Base-by-base conservation (phyloP, 164 flowering plant species). In the Vitis rupestris region DNA sequence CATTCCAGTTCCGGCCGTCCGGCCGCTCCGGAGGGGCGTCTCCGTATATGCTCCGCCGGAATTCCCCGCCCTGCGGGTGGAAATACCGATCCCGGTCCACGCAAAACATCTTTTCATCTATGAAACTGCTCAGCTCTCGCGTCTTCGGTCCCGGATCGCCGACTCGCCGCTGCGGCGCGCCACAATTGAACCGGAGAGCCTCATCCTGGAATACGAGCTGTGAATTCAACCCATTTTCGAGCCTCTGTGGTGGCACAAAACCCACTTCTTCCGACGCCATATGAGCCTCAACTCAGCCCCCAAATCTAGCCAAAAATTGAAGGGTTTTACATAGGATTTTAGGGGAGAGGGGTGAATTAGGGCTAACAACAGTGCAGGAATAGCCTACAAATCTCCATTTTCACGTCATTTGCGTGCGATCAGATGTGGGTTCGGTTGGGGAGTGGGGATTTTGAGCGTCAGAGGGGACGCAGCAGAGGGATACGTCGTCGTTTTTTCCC, bases 161-260 rank as follows among this genome's bases (percentile, higher is more conserved):
- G 37, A 65, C 78, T 3, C 78, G 77, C 71, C 67, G 78, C 30
- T 50, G 75, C 12, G 70, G 66, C 44, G 78, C 61, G 64, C 60
- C 65, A 74, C 81, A 70, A 50, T 58, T 74, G 76, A 68, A 75
- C 53, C 75, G 69, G 72, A 81, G 50, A 81, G 79, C 59, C 10
- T 83, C 87, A 44, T 82, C 90, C 55, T 83, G 88, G 74, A 79
- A 90, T 48, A 86, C 80, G 72, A 87, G 79, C 72, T 81, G 91
- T 4, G 89, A 63, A 71, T 70, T 81, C 59, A 81, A 76, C 29
- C 82, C 83, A 58, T 74, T 81, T 58, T 77, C 85, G 56, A 80
- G 76, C 48, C 83, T 73, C 55, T 75, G 82, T 14, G 70, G 23
- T 17, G 79, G 77, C 1, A 77, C 81, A 57, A 74, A 63, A 61